Percentiles rank a stretch among this genome's conserved stretches.
Evolutionary conservation across 768 basidiomycete species (phyloP).

Genomic region (Tricholoma furcatifolium): DNA sequence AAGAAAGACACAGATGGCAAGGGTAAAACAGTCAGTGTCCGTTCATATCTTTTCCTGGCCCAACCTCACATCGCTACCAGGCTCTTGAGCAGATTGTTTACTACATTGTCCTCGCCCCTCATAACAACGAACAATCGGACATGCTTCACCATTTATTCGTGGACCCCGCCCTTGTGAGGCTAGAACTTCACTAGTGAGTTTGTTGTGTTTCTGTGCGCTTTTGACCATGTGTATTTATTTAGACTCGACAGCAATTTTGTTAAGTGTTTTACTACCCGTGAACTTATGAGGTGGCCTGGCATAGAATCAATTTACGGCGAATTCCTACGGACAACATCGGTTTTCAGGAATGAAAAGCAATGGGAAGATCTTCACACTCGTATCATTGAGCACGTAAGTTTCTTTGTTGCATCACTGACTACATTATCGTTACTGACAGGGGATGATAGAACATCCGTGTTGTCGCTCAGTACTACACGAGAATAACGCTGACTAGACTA

Average conservation of each 20-base stretch:
- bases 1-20: slow-evolving; percentile 77
- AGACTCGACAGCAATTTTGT: slow-evolving; percentile 71
- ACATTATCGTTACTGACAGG: slow-evolving; percentile 1
- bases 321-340: slow-evolving; percentile 73
- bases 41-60: slow-evolving; percentile 1
- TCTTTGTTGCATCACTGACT: neutral
- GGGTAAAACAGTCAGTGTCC: slow-evolving; percentile 56
- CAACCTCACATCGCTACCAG: slow-evolving; percentile 35
- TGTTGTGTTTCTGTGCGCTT: neutral
- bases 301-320: slow-evolving; percentile 87
- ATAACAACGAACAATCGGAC: slow-evolving; percentile 96
- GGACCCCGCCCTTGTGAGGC: slow-evolving; percentile 76
- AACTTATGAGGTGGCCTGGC: slow-evolving; percentile 96
- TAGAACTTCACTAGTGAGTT: slow-evolving; percentile 81
- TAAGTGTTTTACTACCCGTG: slow-evolving; percentile 90
- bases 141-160: slow-evolving; percentile 87
- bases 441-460: slow-evolving; percentile 86
- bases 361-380: slow-evolving; percentile 97
- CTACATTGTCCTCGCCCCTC: slow-evolving; percentile 89
- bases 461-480: slow-evolving; percentile 91
- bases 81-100: slow-evolving; percentile 94
- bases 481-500: slow-evolving; percentile 82
- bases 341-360: slow-evolving; percentile 75
- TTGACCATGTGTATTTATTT: slow-evolving; percentile 10
- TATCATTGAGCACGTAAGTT: slow-evolving; percentile 91